Base-by-base conservation (phyloP, 495 filamentous ascomycete species). In the Letharia columbiana region DNA sequence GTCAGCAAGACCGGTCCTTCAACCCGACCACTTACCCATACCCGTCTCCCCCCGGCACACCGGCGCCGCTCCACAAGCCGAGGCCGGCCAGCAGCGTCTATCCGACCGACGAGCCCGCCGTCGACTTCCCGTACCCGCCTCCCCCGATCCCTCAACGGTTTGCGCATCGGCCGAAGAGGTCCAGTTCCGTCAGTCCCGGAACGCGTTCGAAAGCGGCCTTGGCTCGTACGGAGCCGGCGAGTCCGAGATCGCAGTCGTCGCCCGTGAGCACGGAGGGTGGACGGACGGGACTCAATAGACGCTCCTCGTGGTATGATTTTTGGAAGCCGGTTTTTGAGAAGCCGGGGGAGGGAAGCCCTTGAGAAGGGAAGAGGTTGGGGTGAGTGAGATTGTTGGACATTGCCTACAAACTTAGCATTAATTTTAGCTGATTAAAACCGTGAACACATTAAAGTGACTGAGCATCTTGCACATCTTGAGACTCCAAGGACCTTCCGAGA, bases 281-380 rank as follows among this genome's bases (percentile, higher is more conserved):
- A 18, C 17, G 52, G 52, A 52, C 2, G 49, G 49, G 0, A 10
- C 23, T 52, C 10, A 33, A 56, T 6, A 33, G 52, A 8, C 52
- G 52, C 23, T 56, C 52, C 31, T 56, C 52, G 28, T 56, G 52
- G 52, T 56, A 56, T 56, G 52, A 56, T 56, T 56, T 56, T 31
- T 56, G 52, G 52, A 56, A 56, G 28, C 52, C 52, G 10, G 52
- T 56, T 18, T 56, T 56, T 56, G 52, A 56, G 11, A 11, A 11
- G 15, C 3, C 28, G 28, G 31, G 52, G 12, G 52, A 35, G 52
- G 35, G n/a, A 31, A 35, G 52, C 12, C 28, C 52, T 18, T 56
- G 52, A 56, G 28, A 15, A 11, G 49, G 11, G n/a, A 20, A 3
- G 44, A 20, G 44, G 3, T 3, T 12, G 18, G 15, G 44, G 15